Evolutionary conservation across 768 basidiomycete genomes (phyloP).

Genomic region (Cubamyces sp.): DNA sequence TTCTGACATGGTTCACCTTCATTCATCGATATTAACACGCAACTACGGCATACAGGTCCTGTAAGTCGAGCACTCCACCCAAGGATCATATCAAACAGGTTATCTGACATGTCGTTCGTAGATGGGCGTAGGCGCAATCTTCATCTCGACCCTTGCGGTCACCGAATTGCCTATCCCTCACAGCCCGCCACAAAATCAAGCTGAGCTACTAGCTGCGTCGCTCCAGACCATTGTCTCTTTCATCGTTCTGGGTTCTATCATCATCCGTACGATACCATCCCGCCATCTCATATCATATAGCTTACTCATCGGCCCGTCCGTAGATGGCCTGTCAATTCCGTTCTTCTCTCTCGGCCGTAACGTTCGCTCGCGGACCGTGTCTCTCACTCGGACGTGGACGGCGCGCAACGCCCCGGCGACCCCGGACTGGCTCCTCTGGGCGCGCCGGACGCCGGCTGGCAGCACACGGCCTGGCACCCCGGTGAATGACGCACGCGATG

Average conservation of each 20-base stretch:
- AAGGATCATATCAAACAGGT: too few species aligned
- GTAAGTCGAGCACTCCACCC: neutral
- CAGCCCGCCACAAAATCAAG: conserved; percentile 64
- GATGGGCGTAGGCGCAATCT: conserved; percentile 94
- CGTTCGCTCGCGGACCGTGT: conserved; percentile 49
- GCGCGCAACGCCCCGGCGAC: conserved; percentile 29
- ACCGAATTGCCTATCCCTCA: conserved; percentile 60
- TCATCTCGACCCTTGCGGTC: conserved; percentile 78
- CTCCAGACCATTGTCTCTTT: conserved; percentile 88
- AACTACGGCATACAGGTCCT: neutral
- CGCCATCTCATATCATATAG: neutral
- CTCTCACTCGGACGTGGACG: conserved; percentile 49
- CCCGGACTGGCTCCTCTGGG: conserved; percentile 52
- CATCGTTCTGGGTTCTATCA: conserved; percentile 83
- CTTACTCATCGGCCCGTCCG: neutral
- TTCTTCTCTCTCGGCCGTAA: conserved; percentile 60
- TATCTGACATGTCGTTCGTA: conserved; percentile 32
- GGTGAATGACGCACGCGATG: neutral
- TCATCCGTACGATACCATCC: conserved; percentile 60
- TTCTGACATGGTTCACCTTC: neutral
- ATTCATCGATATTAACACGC: too few species aligned
- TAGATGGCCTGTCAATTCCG: conserved; percentile 73
- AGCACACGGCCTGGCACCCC: conserved; percentile 8
- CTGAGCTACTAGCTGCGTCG: conserved; percentile 71
- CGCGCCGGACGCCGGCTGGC: conserved; percentile 33